A percentile compares a stretch with the other conserved stretches of the same genome.
These are phyloP conservation scores for Senna tora DNA, from an alignment of 306 rosid species.

Conservation along the genomic window DNA sequence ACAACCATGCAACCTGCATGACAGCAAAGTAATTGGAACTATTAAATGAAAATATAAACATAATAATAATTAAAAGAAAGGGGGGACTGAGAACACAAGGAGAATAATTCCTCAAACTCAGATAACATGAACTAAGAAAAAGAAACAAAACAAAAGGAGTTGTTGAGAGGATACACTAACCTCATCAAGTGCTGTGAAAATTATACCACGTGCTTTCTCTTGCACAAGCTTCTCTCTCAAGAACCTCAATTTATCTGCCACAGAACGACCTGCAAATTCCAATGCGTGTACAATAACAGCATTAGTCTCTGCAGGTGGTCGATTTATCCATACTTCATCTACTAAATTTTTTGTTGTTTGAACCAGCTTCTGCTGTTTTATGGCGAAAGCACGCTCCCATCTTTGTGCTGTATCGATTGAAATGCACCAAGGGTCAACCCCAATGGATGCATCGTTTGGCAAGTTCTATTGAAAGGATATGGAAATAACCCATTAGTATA, in stretches of 20 bases:
- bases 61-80: slow-evolving; percentile 10
- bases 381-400: slow-evolving; percentile 75
- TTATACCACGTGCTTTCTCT: slow-evolving; percentile 69
- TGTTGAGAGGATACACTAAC: slow-evolving; percentile 47
- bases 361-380: slow-evolving; percentile 80
- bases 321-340: slow-evolving; percentile 88
- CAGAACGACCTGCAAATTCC: slow-evolving; percentile 82
- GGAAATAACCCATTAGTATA: slow-evolving; percentile 36
- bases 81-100: slow-evolving; percentile 20
- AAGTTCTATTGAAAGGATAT: slow-evolving; percentile 57
- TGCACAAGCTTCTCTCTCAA: slow-evolving; percentile 65
- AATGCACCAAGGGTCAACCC: slow-evolving; percentile 96
- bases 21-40: slow-evolving; percentile 20
- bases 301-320: slow-evolving; percentile 62
- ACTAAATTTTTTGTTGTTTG: slow-evolving; percentile 82
- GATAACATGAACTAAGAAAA: slow-evolving; percentile 2
- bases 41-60: slow-evolving; percentile 30
- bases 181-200: slow-evolving; percentile 88
- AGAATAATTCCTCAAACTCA: slow-evolving; percentile 15
- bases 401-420: slow-evolving; percentile 82
- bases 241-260: slow-evolving; percentile 72
- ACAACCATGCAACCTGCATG: slow-evolving; percentile 94
- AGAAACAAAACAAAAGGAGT: neutral
- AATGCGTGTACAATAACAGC: slow-evolving; percentile 68
- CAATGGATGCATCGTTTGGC: slow-evolving; percentile 66